These are phyloP conservation scores for Exophiala sp. DNA, from an alignment of 2,329 filamentous ascomycete species.

Conservation along the genomic window DNA sequence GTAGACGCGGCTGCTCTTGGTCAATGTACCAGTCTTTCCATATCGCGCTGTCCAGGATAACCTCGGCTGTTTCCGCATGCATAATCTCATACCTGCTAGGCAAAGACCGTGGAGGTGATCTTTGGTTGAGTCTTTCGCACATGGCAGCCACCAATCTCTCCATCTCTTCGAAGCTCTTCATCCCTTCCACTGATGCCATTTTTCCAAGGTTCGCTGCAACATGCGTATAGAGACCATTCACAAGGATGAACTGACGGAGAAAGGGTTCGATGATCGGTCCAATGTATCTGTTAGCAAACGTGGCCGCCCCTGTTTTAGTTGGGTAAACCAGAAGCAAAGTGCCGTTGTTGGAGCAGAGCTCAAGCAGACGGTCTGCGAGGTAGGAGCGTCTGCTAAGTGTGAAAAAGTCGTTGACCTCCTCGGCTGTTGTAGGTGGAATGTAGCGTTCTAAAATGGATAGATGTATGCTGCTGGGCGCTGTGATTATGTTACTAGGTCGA, in stretches of 20 bases:
- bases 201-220: conserved; percentile 53
- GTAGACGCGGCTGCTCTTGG: conserved; percentile 60
- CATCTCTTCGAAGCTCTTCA: conserved; percentile 55
- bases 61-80: conserved; percentile 51
- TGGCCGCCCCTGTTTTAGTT: conserved; percentile 54
- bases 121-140: conserved; percentile 36
- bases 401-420: conserved; percentile 60
- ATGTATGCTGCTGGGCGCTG: conserved; percentile 58
- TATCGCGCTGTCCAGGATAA: conserved; percentile 49
- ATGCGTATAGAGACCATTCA: conserved; percentile 57
- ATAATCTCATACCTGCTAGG: conserved; percentile 44
- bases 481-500: conserved; percentile 56
- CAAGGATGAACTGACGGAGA: conserved; percentile 56
- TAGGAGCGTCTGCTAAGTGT: conserved; percentile 52
- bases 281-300: conserved; percentile 59
- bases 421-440: conserved; percentile 58
- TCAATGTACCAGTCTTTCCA: conserved; percentile 65
- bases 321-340: conserved; percentile 62
- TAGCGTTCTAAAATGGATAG: conserved; percentile 62
- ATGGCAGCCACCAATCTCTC: conserved; percentile 39
- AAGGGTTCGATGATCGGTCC: conserved; percentile 60
- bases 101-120: conserved; percentile 30
- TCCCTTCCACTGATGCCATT: conserved; percentile 51
- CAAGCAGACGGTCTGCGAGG: conserved; percentile 58
- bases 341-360: conserved; percentile 56